Evolutionary conservation across 306 rosid species (phyloP).

Genomic region (Citrullus mucosospermus): DNA sequence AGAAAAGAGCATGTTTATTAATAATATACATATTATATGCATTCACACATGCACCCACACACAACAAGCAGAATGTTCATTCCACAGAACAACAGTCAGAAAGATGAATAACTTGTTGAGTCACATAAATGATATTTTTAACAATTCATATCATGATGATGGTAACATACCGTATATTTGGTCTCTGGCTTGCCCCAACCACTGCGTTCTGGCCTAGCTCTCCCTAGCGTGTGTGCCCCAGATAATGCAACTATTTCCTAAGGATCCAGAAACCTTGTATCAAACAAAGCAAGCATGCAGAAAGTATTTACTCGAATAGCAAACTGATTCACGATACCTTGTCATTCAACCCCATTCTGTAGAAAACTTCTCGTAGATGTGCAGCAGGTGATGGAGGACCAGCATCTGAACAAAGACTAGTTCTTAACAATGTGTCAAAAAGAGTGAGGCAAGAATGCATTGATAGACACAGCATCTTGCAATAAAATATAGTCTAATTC

Average conservation of each 20-base stretch:
- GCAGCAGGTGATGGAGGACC: conserved; percentile 95
- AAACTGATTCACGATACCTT: conserved; percentile 36
- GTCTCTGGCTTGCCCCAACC: conserved; percentile 99
- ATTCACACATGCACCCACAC: background rate
- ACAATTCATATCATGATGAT: background rate
- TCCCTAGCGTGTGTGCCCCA: conserved; percentile 91
- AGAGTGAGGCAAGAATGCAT: background rate
- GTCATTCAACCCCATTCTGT: conserved; percentile 86
- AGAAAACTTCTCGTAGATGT: conserved; percentile 85
- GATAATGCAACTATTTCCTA: conserved; percentile 97
- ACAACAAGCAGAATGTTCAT: background rate
- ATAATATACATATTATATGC: background rate
- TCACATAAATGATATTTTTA: background rate
- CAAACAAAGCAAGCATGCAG: conserved; percentile 10
- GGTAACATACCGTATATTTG: conserved; percentile 56
- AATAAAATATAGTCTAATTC: background rate
- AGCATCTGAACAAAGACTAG: conserved; percentile 47
- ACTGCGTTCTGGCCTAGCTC: conserved; percentile 95
- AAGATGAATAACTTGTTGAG: background rate
- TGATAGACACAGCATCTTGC: background rate
- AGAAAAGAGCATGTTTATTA: background rate
- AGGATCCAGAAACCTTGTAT: conserved; percentile 15
- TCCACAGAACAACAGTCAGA: background rate
- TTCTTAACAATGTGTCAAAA: background rate
- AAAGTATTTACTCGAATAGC: background rate